Percentiles rank a stretch among this genome's conserved stretches.
phyloP scores from a whole-genome alignment of 1,284 basidiomycete species.

The Austroboletus rostrupii region DNA sequence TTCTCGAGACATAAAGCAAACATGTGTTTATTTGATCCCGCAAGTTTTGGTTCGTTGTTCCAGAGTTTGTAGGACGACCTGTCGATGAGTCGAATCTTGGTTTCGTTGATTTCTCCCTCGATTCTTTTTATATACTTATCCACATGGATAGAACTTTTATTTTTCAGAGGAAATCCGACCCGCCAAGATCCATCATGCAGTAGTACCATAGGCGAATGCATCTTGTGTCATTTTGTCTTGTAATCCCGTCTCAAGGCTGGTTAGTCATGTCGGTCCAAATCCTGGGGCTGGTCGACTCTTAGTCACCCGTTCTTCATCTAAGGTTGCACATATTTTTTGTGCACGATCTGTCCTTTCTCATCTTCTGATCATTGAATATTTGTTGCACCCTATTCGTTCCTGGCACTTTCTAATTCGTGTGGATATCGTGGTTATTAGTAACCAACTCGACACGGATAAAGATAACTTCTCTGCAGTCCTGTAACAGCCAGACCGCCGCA shows the following conservation, averaged over 20 bases:
- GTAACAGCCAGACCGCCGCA: too few species aligned
- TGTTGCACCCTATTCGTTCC: neutral
- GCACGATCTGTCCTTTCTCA: slow-evolving; percentile 4
- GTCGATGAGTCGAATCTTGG: neutral
- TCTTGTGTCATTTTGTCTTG: neutral
- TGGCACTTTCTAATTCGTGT: slow-evolving; percentile 3
- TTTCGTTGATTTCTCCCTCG: too few species aligned
- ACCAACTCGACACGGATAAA: slow-evolving; percentile 8
- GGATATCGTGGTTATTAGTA: slow-evolving; percentile 2
- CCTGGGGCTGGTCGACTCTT: neutral
- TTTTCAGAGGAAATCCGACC: neutral
- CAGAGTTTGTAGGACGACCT: neutral
- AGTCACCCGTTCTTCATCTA: neutral
- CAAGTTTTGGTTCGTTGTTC: slow-evolving; percentile 2
- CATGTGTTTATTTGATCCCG: neutral
- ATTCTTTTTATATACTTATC: too few species aligned
- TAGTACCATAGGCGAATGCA: neutral
- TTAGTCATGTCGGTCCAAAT: neutral
- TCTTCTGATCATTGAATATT: slow-evolving; percentile 7
- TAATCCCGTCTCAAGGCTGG: slow-evolving; percentile 13
- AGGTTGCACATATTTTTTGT: neutral
- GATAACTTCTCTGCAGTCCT: slow-evolving; percentile 38
- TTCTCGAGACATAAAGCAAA: neutral
- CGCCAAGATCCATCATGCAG: neutral
- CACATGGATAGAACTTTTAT: too few species aligned